Conservation (phyloP, 768 basidiomycete genomes). For the Xanthoconium purpureum region DNA sequence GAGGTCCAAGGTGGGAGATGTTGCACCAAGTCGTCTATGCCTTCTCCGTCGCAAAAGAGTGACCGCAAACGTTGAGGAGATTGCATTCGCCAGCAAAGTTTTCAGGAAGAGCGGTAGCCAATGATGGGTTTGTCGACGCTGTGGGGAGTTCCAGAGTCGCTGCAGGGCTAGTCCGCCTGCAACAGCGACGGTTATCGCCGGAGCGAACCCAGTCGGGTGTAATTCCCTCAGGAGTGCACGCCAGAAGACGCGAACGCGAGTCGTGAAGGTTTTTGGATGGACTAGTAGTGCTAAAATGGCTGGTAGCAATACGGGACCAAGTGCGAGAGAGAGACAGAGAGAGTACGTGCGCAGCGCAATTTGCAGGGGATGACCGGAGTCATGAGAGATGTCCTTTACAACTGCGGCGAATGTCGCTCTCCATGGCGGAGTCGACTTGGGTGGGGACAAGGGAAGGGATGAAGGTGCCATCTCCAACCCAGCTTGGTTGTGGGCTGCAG, state of each 20-base stretch:
- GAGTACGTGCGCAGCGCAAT: conserved; percentile 66
- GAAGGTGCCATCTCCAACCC: conserved; percentile 4
- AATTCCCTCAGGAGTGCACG: conserved; percentile 55
- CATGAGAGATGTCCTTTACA: conserved; percentile 22
- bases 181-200: conserved; percentile 58
- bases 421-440: not conserved
- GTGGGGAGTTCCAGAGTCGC: conserved; percentile 39
- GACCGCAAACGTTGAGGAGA: conserved; percentile 58
- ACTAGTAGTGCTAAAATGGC: conserved; percentile 39
- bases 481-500: not conserved
- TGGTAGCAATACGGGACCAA: conserved; percentile 64
- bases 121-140: not conserved
- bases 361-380: conserved; percentile 50
- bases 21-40: conserved; percentile 12
- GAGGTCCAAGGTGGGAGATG: conserved; percentile 63
- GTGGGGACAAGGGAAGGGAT: not conserved
- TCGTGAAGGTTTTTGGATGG: conserved; percentile 25
- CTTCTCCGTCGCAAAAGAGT: conserved; percentile 54
- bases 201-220: conserved; percentile 63
- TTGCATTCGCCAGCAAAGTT: conserved; percentile 55
- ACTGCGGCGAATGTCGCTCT: not conserved
- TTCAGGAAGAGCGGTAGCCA: conserved; percentile 40
- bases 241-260: conserved; percentile 8
- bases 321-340: conserved; percentile 59
- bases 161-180: conserved; percentile 61